Evolutionary conservation across 2,329 filamentous ascomycete species (phyloP).

Genomic region (Aspergillus bombycis): DNA sequence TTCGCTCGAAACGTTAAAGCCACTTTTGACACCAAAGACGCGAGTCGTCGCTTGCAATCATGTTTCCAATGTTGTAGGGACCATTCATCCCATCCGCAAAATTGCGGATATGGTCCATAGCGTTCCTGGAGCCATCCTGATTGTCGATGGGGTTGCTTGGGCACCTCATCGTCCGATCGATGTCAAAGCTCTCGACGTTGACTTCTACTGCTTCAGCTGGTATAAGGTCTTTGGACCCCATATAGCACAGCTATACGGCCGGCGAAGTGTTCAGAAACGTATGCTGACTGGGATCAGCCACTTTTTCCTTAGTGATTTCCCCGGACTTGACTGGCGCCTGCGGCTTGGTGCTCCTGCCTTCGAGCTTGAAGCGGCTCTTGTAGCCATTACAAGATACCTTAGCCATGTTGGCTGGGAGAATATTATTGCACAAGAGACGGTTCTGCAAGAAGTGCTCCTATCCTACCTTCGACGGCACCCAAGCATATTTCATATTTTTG

Average conservation of each 20-base stretch:
- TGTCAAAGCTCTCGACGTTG: neutral
- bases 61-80: neutral
- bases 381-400: neutral
- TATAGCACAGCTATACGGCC: neutral
- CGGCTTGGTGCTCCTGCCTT: neutral
- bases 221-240: neutral
- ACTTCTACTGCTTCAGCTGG: neutral
- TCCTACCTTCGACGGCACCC: neutral
- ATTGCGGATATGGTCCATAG: neutral
- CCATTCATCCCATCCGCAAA: neutral
- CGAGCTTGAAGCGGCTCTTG: neutral
- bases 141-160: neutral
- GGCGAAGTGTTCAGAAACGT: neutral
- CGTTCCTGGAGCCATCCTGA: neutral
- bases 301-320: neutral
- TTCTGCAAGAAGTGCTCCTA: neutral
- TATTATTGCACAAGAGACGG: neutral
- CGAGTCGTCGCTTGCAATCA: neutral
- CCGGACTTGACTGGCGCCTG: neutral
- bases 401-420: neutral
- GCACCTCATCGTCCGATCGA: neutral
- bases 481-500: neutral
- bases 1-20: neutral
- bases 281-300: neutral
- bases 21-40: neutral